A percentile compares a stretch with the other conserved stretches of the same genome.
phyloP scores from a whole-genome alignment of 495 filamentous ascomycete species.

The Pyronema omphalodes region DNA sequence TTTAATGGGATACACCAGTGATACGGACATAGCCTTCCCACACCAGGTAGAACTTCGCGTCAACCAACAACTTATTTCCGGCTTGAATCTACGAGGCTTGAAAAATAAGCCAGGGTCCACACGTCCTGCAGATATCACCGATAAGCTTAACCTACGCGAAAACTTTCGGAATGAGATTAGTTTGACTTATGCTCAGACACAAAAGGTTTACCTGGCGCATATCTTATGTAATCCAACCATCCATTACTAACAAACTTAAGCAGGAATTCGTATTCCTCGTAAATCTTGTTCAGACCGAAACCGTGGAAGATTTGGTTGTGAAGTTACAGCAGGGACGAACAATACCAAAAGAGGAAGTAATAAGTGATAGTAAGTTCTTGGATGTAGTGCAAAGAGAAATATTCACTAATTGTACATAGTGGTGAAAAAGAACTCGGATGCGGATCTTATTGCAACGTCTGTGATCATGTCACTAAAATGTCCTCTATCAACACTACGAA shows the following conservation, averaged over 20 bases:
- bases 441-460: constrained; percentile 74
- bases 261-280: constrained; percentile 63
- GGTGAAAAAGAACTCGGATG: constrained; percentile 59
- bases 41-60: constrained; percentile 81
- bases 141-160: constrained; percentile 41
- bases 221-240: neutral
- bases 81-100: constrained; percentile 72
- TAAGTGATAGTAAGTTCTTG: constrained; percentile 56
- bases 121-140: constrained; percentile 75
- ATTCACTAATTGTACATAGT: constrained; percentile 34
- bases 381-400: neutral
- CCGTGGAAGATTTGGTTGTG: constrained; percentile 52
- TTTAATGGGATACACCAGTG: constrained; percentile 36
- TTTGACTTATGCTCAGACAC: constrained; percentile 82
- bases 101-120: constrained; percentile 94
- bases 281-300: constrained; percentile 52
- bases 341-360: constrained; percentile 62
- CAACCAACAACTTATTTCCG: constrained; percentile 53
- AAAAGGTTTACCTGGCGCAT: constrained; percentile 40
- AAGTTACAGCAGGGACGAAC: constrained; percentile 45
- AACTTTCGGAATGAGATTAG: constrained; percentile 57
- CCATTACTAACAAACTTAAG: neutral
- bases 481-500: constrained; percentile 67
- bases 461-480: constrained; percentile 81
- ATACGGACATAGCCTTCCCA: constrained; percentile 65